phyloP scores from a whole-genome alignment of 1,284 basidiomycete species.

The Thelephora terrestris region DNA sequence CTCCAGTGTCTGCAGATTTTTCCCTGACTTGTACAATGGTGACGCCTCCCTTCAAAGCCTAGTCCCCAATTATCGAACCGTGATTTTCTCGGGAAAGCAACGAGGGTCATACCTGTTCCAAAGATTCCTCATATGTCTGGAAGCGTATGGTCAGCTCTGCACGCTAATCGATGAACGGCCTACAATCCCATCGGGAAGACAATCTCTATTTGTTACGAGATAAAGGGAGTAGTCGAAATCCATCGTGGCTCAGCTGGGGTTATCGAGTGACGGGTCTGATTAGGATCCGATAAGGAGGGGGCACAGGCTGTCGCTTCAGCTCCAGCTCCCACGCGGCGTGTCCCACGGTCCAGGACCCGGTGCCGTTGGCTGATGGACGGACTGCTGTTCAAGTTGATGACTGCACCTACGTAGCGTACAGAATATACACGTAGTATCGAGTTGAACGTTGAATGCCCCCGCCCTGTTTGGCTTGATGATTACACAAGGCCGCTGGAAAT shows the following conservation, averaged over 20 bases:
- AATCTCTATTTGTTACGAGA: constrained; percentile 76
- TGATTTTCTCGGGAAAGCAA: not conserved
- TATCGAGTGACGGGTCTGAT: too few relatives aligned
- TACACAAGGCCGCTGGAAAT: too few relatives aligned
- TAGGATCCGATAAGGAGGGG: too few relatives aligned
- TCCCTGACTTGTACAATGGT: constrained; percentile 87
- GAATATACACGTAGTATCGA: too few relatives aligned
- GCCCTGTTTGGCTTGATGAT: too few relatives aligned
- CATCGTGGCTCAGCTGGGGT: not conserved
- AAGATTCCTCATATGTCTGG: constrained; percentile 65
- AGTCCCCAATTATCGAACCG: constrained; percentile 4
- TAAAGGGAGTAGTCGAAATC: constrained; percentile 70
- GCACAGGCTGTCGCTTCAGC: too few relatives aligned
- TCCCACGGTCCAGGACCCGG: too few relatives aligned
- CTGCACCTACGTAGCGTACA: too few relatives aligned
- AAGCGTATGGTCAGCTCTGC: not conserved
- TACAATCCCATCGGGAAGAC: constrained; percentile 76
- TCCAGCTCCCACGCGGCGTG: too few relatives aligned
- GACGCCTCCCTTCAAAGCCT: constrained; percentile 80
- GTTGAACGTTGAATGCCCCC: too few relatives aligned
- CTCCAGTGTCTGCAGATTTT: constrained; percentile 70
- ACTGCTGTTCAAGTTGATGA: too few relatives aligned
- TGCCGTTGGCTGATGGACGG: too few relatives aligned
- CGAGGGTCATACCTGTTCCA: constrained; percentile 58
- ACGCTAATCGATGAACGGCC: not conserved